Evolutionary conservation across 1,284 basidiomycete species (phyloP), one percentile per base, ranked within the genome.

Genomic region (Mycena citricolor): DNA sequence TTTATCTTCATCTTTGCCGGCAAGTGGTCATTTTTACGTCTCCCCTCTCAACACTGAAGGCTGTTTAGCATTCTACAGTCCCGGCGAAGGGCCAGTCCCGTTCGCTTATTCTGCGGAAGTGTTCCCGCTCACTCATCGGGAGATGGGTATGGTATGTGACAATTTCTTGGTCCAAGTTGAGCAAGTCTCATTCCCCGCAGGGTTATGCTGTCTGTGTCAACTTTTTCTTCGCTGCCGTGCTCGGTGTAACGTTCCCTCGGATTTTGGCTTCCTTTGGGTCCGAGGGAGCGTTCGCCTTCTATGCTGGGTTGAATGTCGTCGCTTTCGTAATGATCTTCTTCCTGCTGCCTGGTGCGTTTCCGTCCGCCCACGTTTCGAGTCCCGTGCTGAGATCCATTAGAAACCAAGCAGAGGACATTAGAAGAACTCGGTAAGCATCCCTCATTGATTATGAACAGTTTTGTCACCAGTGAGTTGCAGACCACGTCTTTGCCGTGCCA

Each of bases 61-160:
- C 26, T 29, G n/a, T n/a, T n/a, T n/a, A n/a, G n/a, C n/a, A n/a
- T n/a, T 78, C 58, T 84, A 83, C 59, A 79, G 73, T 0, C 70
- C 75, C 6, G 76, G 82, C 37, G 83, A 86, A 63, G 85, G 86
- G 1, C 86, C 86, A 8, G 86, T 90, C 4, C 82, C 84, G 0
- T 82, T 77, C 57, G 75, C 79, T 4, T 79, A 79, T 56, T 77
- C 76, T 10, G 79, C 81, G 1, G 80, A 83, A 56, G 79, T 78
- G 11, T 83, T 81, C 67, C 80, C 80, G 8, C 66, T 83, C 13
- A 76, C 77, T 7, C 74, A 81, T 51, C 66, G 81, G 52, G 73
- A 75, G 51, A 68, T 73, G 66, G 72, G 72, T 49, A 75, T 74
- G 73, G 69, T 70, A 0, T 83, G 73, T 71, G 80, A 75, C 12